These are phyloP conservation scores for Clitocybe nebularis DNA, from an alignment of 1,284 basidiomycete species.

Conservation along the genomic window DNA sequence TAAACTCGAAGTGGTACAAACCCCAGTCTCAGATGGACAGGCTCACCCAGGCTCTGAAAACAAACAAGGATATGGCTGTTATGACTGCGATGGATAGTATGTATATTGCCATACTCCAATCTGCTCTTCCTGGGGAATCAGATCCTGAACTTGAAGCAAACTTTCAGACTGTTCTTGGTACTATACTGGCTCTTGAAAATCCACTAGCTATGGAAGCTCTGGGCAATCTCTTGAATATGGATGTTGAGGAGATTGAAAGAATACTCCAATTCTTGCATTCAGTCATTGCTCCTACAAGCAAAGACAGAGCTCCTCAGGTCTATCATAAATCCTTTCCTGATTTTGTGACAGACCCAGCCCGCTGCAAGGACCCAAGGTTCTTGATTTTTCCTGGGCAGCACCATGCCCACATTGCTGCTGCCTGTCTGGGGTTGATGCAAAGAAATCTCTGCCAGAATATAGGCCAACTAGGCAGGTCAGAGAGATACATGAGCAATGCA, in stretches of 20 bases:
- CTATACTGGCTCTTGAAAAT: not conserved
- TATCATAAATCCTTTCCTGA: conserved; percentile 5
- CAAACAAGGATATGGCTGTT: not conserved
- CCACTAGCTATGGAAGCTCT: not conserved
- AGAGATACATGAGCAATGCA: not conserved
- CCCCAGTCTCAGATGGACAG: not conserved
- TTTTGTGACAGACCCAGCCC: not conserved
- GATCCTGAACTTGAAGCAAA: not conserved
- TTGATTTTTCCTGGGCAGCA: not conserved
- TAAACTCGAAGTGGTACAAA: not conserved
- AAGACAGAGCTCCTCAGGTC: not conserved
- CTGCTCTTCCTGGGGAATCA: not conserved
- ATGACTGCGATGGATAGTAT: not conserved
- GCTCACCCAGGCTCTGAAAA: not conserved
- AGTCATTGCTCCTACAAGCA: not conserved
- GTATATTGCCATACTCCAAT: not conserved
- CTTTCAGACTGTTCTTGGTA: not conserved
- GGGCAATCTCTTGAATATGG: not conserved
- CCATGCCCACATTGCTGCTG: not conserved
- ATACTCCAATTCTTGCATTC: not conserved
- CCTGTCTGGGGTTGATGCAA: not conserved
- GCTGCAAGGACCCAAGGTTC: not conserved
- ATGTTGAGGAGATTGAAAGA: not conserved
- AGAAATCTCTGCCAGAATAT: not conserved
- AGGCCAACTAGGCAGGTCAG: not conserved